phyloP scores from a whole-genome alignment of 1,284 basidiomycete species.

The Trichosporon sp. region DNA sequence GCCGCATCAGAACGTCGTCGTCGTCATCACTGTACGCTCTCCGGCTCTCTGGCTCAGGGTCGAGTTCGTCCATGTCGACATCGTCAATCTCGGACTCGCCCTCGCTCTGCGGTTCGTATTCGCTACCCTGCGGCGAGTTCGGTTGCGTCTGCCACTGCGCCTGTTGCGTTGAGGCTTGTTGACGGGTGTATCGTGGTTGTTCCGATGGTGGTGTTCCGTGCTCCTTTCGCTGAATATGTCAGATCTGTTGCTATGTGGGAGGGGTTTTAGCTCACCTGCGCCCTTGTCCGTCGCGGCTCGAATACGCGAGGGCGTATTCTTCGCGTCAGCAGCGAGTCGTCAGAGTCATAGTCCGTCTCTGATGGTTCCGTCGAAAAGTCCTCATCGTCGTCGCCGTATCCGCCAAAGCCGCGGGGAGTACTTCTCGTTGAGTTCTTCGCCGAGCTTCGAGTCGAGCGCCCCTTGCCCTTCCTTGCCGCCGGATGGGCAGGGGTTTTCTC shows the following conservation, averaged over 20 bases:
- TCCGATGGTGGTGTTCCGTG: slow-evolving; percentile 7
- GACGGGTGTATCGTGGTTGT: slow-evolving; percentile 10
- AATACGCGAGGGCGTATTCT: slow-evolving; percentile 1
- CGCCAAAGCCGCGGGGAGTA: slow-evolving; percentile 5
- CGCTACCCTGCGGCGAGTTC: not conserved
- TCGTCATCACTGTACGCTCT: slow-evolving; percentile 6
- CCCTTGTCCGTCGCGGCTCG: not conserved
- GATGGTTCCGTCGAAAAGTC: not conserved
- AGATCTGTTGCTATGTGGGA: not conserved
- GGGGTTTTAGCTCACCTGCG: slow-evolving; percentile 6
- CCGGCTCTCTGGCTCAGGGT: slow-evolving; percentile 5
- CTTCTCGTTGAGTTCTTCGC: not conserved
- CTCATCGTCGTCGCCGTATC: slow-evolving; percentile 18
- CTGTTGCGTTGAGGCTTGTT: slow-evolving; percentile 9
- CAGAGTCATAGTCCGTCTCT: not conserved
- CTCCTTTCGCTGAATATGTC: not conserved
- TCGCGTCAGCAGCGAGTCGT: slow-evolving; percentile 7
- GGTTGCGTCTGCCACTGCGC: not conserved
- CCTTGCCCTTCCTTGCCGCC: not conserved
- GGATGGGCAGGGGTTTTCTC: not conserved
- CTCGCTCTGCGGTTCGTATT: slow-evolving; percentile 23
- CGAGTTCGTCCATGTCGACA: slow-evolving; percentile 19
- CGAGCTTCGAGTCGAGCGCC: not conserved
- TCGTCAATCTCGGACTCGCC: slow-evolving; percentile 31
- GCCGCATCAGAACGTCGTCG: slow-evolving; percentile 25